Evolutionary conservation across 202 grass and related monocot species (phyloP).

Genomic region (Setaria italica): DNA sequence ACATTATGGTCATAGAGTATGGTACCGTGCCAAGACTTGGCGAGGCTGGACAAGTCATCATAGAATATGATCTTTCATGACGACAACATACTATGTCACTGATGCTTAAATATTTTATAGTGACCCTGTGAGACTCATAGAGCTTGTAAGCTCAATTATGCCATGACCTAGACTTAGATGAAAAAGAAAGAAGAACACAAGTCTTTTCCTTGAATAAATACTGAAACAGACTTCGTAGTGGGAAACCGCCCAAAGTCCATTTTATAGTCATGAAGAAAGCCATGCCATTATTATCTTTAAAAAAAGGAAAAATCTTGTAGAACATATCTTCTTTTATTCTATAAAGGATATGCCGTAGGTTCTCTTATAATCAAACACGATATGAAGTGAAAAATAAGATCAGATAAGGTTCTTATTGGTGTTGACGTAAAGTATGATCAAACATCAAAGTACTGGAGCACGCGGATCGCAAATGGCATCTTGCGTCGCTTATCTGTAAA

Average conservation of each 20-base stretch:
- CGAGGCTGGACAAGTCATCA: neutral
- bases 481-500: no score
- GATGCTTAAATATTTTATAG: neutral
- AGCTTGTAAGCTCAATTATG: neutral
- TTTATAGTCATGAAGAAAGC: neutral
- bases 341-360: neutral
- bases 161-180: neutral
- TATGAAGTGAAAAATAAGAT: neutral
- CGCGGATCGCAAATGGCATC: no score
- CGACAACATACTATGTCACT: neutral
- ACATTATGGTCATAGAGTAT: neutral
- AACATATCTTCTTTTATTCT: neutral
- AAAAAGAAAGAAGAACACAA: neutral
- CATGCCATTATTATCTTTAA: neutral
- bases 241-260: neutral
- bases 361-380: neutral
- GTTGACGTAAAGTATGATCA: no score
- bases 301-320: neutral
- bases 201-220: neutral
- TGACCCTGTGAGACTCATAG: neutral
- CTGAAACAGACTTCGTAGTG: neutral
- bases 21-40: neutral
- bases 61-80: neutral
- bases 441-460: no score
- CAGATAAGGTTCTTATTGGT: no score